Conservation (phyloP, 140 eudicot genomes). For the Oenanthe javanica region DNA sequence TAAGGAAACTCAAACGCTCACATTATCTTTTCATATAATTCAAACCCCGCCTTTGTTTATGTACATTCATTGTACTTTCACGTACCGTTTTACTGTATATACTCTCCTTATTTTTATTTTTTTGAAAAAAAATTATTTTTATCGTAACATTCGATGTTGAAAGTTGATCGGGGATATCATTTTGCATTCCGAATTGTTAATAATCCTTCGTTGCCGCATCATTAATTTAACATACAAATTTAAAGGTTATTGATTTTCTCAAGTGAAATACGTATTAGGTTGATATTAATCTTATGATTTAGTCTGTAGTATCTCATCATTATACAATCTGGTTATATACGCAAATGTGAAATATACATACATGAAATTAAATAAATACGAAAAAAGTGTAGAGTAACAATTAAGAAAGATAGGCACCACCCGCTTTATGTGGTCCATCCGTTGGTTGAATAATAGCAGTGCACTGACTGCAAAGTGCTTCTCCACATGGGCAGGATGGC, state of each 20-base stretch:
- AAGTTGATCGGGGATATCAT: no score
- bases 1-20: conserved; percentile 38
- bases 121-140: not conserved
- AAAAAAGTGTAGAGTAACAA: not conserved
- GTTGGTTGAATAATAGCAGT: conserved; percentile 11
- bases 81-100: conserved; percentile 28
- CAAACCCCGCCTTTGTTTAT: conserved; percentile 18
- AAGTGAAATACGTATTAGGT: no score
- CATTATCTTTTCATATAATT: conserved; percentile 4
- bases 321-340: not conserved
- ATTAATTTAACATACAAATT: no score
- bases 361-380: not conserved
- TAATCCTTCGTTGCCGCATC: no score
- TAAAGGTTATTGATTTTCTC: no score
- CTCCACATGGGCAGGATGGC: conserved; percentile 15
- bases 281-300: not conserved
- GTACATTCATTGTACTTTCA: conserved; percentile 76
- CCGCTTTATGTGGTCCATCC: conserved; percentile 18
- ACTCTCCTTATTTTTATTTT: not conserved
- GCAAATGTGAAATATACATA: not conserved
- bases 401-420: not conserved
- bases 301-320: no score
- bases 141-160: no score
- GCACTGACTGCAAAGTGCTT: conserved; percentile 26
- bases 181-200: no score